phyloP scores from a whole-genome alignment of 805 yeast species.

The Saccharomycopsis schoenii region DNA sequence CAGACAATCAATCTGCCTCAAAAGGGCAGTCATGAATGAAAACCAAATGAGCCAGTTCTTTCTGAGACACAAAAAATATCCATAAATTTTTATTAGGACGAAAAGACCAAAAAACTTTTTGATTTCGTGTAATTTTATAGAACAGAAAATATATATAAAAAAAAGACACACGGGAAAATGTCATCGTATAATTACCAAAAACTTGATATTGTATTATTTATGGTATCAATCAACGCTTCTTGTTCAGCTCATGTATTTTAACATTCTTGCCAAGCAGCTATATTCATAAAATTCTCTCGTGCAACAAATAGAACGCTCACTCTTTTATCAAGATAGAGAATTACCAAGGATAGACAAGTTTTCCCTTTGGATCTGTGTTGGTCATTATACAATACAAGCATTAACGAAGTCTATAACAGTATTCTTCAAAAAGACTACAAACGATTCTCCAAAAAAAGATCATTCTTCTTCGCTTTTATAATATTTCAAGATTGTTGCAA shows the following conservation, averaged over 20 bases:
- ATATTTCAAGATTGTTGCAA: no score
- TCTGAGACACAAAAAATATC: neutral
- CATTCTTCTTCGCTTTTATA: no score
- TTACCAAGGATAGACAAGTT: no score
- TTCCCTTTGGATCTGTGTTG: neutral
- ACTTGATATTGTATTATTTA: neutral
- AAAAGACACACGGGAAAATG: neutral
- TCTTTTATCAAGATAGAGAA: neutral
- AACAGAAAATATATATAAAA: neutral
- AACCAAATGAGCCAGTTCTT: neutral
- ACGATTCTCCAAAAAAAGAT: no score
- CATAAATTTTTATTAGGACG: neutral
- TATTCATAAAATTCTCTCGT: no score
- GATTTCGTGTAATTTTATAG: neutral
- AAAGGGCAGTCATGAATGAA: neutral
- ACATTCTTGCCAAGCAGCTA: neutral
- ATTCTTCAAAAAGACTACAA: no score
- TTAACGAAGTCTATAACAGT: no score
- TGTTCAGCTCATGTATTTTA: neutral
- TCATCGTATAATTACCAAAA: neutral
- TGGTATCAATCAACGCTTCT: neutral
- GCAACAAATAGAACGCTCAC: neutral
- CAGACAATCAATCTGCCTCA: neutral
- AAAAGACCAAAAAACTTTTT: neutral
- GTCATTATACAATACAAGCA: no score